phyloP scores from a whole-genome alignment of 495 filamentous ascomycete genomes.

The Aspergillus kassunensis region DNA sequence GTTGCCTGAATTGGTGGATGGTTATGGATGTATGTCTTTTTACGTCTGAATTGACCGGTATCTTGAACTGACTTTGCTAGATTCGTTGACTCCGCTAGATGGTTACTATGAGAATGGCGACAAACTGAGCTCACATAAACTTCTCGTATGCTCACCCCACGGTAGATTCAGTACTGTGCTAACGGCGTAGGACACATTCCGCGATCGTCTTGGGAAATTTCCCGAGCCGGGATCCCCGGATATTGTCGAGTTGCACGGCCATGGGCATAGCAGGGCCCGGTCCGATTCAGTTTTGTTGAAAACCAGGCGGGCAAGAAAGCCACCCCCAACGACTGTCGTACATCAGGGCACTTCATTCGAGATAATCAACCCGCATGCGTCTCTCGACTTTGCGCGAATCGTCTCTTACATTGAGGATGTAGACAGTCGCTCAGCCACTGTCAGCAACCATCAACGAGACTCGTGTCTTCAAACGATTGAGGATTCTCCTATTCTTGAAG shows the following conservation, averaged over 20 bases:
- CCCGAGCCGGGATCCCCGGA: slow-evolving; percentile 14
- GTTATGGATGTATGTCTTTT: slow-evolving; percentile 14
- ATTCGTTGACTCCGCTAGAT: slow-evolving; percentile 9
- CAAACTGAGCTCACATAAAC: slow-evolving; percentile 12
- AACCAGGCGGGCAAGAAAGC: slow-evolving; percentile 6
- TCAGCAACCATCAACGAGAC: slow-evolving; percentile 23
- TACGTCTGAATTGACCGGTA: neutral
- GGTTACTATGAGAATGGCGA: neutral
- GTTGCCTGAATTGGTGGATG: slow-evolving; percentile 28
- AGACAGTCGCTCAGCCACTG: slow-evolving; percentile 25
- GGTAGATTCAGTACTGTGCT: no score
- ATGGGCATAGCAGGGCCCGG: slow-evolving; percentile 17
- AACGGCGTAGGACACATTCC: slow-evolving; percentile 38
- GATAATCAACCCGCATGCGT: slow-evolving; percentile 44
- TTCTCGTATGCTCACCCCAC: slow-evolving; percentile 22
- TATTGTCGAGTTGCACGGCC: slow-evolving; percentile 8
- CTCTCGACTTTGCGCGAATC: slow-evolving; percentile 36
- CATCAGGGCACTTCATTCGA: slow-evolving; percentile 44
- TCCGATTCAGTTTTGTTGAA: slow-evolving; percentile 32
- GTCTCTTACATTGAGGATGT: slow-evolving; percentile 43
- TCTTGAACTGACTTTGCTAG: neutral
- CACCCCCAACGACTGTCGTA: slow-evolving; percentile 27
- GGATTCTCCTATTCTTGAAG: no score
- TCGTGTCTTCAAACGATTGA: slow-evolving; percentile 17
- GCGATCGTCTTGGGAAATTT: slow-evolving; percentile 31